Conservation (phyloP, 768 basidiomycete species). For the Termitomyces sp. region DNA sequence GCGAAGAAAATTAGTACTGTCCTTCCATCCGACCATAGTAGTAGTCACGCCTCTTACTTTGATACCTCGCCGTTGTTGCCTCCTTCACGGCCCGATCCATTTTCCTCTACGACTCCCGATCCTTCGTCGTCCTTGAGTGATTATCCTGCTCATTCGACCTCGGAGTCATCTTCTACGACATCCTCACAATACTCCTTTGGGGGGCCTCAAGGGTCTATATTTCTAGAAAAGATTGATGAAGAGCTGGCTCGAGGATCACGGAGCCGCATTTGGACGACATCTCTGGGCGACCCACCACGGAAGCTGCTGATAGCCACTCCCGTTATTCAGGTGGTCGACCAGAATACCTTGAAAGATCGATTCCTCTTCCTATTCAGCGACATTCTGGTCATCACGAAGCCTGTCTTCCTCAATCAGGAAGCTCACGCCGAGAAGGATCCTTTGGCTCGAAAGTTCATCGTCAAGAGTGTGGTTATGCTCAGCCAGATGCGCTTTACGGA, state of each 20-base stretch:
- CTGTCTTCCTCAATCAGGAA: conserved; percentile 67
- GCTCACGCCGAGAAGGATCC: conserved; percentile 55
- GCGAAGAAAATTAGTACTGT: conserved; percentile 25
- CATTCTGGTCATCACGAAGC: conserved; percentile 90
- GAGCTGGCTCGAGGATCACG: conserved; percentile 57
- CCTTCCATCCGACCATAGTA: conserved; percentile 20
- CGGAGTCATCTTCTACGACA: conserved; percentile 67
- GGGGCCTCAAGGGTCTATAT: conserved; percentile 40
- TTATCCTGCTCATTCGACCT: conserved; percentile 63
- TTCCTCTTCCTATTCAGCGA: conserved; percentile 98
- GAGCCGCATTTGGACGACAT: conserved; percentile 53
- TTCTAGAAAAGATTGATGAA: conserved; percentile 70
- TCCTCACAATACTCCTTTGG: conserved; percentile 62
- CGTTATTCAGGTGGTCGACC: conserved; percentile 90
- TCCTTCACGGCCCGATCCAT: conserved; percentile 48
- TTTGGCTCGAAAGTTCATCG: conserved; percentile 75
- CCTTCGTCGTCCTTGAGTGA: conserved; percentile 74
- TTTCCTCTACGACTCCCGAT: conserved; percentile 66
- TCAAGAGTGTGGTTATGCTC: conserved; percentile 87
- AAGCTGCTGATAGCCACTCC: conserved; percentile 81
- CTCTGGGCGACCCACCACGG: conserved; percentile 81
- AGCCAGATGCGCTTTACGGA: conserved; percentile 60
- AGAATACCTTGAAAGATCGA: conserved; percentile 91
- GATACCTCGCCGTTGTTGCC: conserved; percentile 32
- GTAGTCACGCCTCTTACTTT: conserved; percentile 19